These are phyloP conservation scores for Rehmannia glutinosa DNA, from an alignment of 257 asterid species.

Conservation along the genomic window DNA sequence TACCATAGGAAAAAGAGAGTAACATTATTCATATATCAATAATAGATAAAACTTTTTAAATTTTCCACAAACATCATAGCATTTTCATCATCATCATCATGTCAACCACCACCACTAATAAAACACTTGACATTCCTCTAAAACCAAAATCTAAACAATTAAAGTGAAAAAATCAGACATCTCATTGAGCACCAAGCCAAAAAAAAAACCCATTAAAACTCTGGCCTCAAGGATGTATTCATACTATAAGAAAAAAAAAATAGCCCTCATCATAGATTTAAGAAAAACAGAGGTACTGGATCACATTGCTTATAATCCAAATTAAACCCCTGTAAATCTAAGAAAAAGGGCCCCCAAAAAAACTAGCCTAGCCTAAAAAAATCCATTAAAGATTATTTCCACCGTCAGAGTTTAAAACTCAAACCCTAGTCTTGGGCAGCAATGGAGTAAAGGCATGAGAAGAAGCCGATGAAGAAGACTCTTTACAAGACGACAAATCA, in stretches of 20 bases:
- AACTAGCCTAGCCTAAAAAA: conserved; percentile 7
- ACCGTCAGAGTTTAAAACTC: conserved; percentile 19
- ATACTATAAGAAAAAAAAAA: background rate
- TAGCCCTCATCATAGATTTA: too few relatives aligned
- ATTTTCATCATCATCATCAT: too few relatives aligned
- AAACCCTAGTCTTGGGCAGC: conserved; percentile 47
- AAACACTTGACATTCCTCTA: background rate
- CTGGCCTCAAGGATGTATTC: conserved; percentile 37
- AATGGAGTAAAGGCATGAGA: conserved; percentile 36
- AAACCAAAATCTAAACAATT: background rate
- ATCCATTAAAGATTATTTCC: background rate
- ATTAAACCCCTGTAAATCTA: too few relatives aligned
- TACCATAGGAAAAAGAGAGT: too few relatives aligned
- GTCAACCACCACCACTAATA: too few relatives aligned
- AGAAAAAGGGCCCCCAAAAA: background rate
- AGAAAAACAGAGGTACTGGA: too few relatives aligned
- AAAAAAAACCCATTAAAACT: conserved; percentile 20
- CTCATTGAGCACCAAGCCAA: conserved; percentile 32
- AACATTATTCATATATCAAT: too few relatives aligned
- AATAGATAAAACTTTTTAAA: too few relatives aligned
- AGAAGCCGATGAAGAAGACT: conserved; percentile 22
- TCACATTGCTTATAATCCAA: too few relatives aligned
- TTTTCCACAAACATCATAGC: too few relatives aligned
- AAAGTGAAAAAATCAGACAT: conserved; percentile 13
- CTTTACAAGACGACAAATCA: conserved; percentile 42